Evolutionary conservation across 768 basidiomycete species (phyloP), one percentile per base, ranked within the genome.

Genomic region (Calvatia gigantea): DNA sequence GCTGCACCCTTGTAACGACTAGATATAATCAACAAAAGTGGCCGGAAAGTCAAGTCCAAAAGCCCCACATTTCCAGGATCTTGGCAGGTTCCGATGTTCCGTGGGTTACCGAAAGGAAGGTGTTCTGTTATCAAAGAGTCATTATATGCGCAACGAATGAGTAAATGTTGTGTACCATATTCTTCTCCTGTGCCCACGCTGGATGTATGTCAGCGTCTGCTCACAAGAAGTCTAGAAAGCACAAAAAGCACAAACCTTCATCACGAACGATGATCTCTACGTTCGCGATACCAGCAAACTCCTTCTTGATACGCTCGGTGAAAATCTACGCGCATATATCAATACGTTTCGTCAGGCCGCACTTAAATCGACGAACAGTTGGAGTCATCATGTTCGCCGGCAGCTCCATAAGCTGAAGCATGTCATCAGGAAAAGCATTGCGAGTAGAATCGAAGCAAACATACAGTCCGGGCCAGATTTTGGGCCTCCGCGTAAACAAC

Each of bases 331-430:
- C 25, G 29, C 19, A 11, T 32, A 21, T 27, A 8, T 54, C 1
- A 55, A 43, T 21, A n/a, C 38, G 11, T 32, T 23, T 1, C 6
- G 14, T 33, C 31, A 19, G 14, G 25, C 46, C 29, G 39, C 19
- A 21, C 35, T 5, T 45, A 25, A 48, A 42, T 29, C 21, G 49
- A 67, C 77, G 41, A 62, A 86, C 86, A 12, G 90, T 91, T 7
- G 91, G 92, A 1, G 91, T 93, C 75, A 91, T 74, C 69, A 93
- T 82, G 67, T 94, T 94, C 1, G 83, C 91, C 49, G 93, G 93
- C 4, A 89, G 71, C 69, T 94, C 93, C 84, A 83, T 86, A 44
- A 94, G 76, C 87, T 91, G 66, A 47, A 37, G 3, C 44, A 23
- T 58, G 35, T 38, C n/a, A 51, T 42, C 46, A 44, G n/a, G 2